Evolutionary conservation across 2,329 filamentous ascomycete genomes (phyloP).

Genomic region (Microcyclospora pomicola): DNA sequence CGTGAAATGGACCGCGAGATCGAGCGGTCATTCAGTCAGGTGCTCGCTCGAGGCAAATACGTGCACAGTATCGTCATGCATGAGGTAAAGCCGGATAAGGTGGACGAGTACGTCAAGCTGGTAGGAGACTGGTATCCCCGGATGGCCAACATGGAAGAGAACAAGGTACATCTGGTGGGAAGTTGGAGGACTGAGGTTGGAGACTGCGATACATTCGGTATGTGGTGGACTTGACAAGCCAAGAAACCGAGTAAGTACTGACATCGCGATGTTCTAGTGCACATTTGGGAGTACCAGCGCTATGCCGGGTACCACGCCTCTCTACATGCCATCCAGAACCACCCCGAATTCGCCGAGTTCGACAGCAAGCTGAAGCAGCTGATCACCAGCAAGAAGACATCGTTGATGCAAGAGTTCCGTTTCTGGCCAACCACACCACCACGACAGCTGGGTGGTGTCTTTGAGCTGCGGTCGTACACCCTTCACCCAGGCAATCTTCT

Average conservation of each 20-base stretch:
- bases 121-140: slow-evolving; percentile 86
- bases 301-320: slow-evolving; percentile 94
- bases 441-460: slow-evolving; percentile 77
- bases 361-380: slow-evolving; percentile 73
- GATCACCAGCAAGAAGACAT: slow-evolving; percentile 71
- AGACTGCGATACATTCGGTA: slow-evolving; percentile 93
- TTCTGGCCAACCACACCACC: slow-evolving; percentile 97
- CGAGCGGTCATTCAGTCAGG: slow-evolving; percentile 88
- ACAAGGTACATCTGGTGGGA: slow-evolving; percentile 90
- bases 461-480: slow-evolving; percentile 93
- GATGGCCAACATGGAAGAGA: slow-evolving; percentile 71
- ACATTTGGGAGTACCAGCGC: slow-evolving; percentile 98
- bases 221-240: slow-evolving; percentile 16
- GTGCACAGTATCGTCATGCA: slow-evolving; percentile 97
- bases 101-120: slow-evolving; percentile 84
- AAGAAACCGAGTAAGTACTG: not conserved
- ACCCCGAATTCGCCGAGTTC: slow-evolving; percentile 73
- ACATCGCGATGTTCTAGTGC: slow-evolving; percentile 45
- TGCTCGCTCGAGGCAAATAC: slow-evolving; percentile 91
- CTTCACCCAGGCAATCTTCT: slow-evolving; percentile 89
- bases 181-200: slow-evolving; percentile 98
- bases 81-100: slow-evolving; percentile 86
- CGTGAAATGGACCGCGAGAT: slow-evolving; percentile 90
- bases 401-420: slow-evolving; percentile 97
- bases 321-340: slow-evolving; percentile 65